Evolutionary conservation across 179 eudicot genomes (phyloP).

Genomic region (Gypsophila paniculata): DNA sequence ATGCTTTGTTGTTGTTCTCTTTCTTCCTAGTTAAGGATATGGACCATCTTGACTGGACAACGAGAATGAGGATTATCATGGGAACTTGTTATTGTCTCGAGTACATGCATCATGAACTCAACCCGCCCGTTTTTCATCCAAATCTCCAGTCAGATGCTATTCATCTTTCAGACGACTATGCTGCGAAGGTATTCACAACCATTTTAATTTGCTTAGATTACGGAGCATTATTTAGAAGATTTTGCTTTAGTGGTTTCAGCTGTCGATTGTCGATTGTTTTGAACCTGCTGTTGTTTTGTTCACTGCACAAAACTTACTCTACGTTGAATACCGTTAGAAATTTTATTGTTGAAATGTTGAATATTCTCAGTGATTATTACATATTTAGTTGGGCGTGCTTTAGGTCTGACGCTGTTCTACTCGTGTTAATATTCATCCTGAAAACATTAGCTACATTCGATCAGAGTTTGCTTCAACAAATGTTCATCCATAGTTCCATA

Average conservation of each 20-base stretch:
- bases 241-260: background rate
- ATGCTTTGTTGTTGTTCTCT: background rate
- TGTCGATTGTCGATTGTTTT: background rate
- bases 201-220: background rate
- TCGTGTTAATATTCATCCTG: background rate
- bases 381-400: background rate
- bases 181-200: conserved; percentile 57
- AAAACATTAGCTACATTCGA: background rate
- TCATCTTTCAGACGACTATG: conserved; percentile 69
- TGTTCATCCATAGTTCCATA: background rate
- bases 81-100: conserved; percentile 87
- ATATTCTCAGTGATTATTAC: background rate
- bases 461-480: background rate
- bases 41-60: conserved; percentile 79
- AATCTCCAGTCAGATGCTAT: conserved; percentile 50
- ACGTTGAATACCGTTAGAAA: background rate
- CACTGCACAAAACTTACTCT: background rate
- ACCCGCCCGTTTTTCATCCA: conserved; percentile 56
- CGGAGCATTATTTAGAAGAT: background rate
- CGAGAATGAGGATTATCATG: conserved; percentile 78
- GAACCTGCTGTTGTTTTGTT: background rate
- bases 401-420: background rate
- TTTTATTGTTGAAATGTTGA: background rate
- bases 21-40: conserved; percentile 53
- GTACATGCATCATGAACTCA: conserved; percentile 64